Base-by-base conservation (phyloP, 192 early-diverging fungal genomes). In the Podila clonocystis region DNA sequence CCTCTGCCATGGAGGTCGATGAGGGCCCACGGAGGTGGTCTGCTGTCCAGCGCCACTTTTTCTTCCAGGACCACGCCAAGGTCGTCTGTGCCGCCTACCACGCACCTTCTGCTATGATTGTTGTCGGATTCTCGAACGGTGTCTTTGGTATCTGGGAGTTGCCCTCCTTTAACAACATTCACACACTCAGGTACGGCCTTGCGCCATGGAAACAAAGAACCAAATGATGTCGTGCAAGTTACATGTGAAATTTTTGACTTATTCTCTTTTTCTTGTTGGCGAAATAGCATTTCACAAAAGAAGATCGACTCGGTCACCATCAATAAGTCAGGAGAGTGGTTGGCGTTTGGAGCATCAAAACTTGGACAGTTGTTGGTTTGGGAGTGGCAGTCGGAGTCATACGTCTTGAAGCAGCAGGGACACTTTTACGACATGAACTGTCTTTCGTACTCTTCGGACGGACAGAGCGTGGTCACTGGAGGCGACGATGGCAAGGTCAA, bases 371-470 rank as follows among this genome's bases (percentile, higher is more conserved):
- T 99, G 52, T 84, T 99, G 41, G 97, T 99, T 17, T 99, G 98
- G 98, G 98, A 99, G 82, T 99, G 98, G 98, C 95, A 98, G 85
- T 98, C 96, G 58, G 98, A 99, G 77, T 94, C 97, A 1, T 99
- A 99, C 74, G 94, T 99, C 49, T 87, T 99, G 57, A 99, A 99
- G 82, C 98, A 99, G 83, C 98, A 99, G 84, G 98, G 97, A 11
- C 98, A 99, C 68, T 94, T 91, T 55, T 94, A 97, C 86, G 95
- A 96, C 73, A 97, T 98, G 93, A 93, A 91, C 80, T 91, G 91
- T 31, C 73, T 98, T 0, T 89, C 93, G 0, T 99, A 98, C 82
- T 95, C 95, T 20, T 86, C 93, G 12, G 97, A 99, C 73, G 96
- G 97, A 24, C 96, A 98, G 83, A 94, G 91, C 69, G 85, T 99